These are phyloP conservation scores for Peltaster fructicola DNA, from an alignment of 2,329 filamentous ascomycete species.

Conservation along the genomic window DNA sequence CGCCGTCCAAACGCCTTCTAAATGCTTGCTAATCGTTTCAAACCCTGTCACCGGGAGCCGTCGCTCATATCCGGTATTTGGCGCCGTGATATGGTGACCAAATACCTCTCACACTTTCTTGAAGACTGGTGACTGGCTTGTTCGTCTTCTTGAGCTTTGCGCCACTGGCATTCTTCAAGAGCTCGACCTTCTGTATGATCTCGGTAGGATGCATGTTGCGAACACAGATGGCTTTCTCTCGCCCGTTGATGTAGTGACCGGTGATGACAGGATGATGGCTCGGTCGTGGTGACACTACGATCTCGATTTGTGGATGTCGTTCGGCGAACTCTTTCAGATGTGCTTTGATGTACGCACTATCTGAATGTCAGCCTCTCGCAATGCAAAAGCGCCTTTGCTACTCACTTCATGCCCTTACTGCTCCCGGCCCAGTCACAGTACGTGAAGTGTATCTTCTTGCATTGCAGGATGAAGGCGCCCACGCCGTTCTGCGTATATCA, in stretches of 20 bases:
- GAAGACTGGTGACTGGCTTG: constrained; percentile 42
- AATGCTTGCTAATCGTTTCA: too few relatives aligned
- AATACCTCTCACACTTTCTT: constrained; percentile 47
- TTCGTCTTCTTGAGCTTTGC: constrained; percentile 48
- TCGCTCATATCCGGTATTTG: constrained; percentile 30
- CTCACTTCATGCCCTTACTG: constrained; percentile 85
- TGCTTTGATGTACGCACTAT: constrained; percentile 63
- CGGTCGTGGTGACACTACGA: constrained; percentile 80
- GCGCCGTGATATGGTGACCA: constrained; percentile 47
- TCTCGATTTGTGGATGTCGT: constrained; percentile 73
- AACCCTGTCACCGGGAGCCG: not conserved
- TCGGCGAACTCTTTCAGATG: constrained; percentile 61
- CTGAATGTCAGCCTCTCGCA: constrained; percentile 1
- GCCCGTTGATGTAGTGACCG: constrained; percentile 84
- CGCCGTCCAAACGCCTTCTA: too few relatives aligned
- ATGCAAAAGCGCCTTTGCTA: constrained; percentile 3
- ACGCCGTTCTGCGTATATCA: constrained; percentile 65
- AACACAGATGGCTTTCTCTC: constrained; percentile 71
- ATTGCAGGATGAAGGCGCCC: constrained; percentile 91
- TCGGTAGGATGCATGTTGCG: constrained; percentile 67
- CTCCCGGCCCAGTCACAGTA: constrained; percentile 95
- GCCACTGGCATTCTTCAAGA: constrained; percentile 56
- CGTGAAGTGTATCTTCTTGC: constrained; percentile 87
- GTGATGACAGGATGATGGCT: constrained; percentile 74
- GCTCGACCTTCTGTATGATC: constrained; percentile 60